Conservation (phyloP, 768 basidiomycete genomes). For the Boletus reticuloceps region DNA sequence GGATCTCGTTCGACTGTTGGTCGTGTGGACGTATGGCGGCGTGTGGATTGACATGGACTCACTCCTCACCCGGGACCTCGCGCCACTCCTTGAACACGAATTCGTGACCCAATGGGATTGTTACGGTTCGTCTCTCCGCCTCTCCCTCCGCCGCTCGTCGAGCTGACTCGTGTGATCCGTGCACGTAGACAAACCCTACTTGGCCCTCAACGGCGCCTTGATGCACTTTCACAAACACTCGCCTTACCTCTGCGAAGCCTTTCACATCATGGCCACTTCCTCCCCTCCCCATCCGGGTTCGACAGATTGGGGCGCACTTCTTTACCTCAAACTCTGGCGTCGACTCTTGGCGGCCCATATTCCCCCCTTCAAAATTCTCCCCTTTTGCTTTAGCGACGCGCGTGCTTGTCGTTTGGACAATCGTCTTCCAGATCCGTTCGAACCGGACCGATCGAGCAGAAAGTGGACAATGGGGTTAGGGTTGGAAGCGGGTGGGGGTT, state of each 20-base stretch:
- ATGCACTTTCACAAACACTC: constrained; percentile 92
- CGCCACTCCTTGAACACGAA: constrained; percentile 88
- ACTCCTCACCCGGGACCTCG: constrained; percentile 81
- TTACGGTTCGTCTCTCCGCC: constrained; percentile 60
- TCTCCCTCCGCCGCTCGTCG: background rate
- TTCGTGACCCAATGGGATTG: constrained; percentile 99
- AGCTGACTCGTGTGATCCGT: background rate
- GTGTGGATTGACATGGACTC: constrained; percentile 99
- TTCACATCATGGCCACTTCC: constrained; percentile 82
- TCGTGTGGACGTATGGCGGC: constrained; percentile 88
- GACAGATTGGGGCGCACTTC: constrained; percentile 91
- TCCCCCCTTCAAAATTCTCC: constrained; percentile 87
- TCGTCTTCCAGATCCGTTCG: constrained; percentile 90
- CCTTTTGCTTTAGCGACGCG: constrained; percentile 93
- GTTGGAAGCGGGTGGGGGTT: constrained; percentile 56
- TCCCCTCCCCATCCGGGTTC: constrained; percentile 71
- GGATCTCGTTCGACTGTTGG: constrained; percentile 83
- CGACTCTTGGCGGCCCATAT: constrained; percentile 69
- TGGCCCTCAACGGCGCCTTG: constrained; percentile 86
- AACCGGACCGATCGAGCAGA: constrained; percentile 48
- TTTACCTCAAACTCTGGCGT: constrained; percentile 91
- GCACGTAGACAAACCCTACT: constrained; percentile 65
- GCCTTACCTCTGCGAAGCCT: constrained; percentile 95
- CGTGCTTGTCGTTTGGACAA: constrained; percentile 91
- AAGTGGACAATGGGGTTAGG: constrained; percentile 69